phyloP scores from a whole-genome alignment of 2,329 filamentous ascomycete genomes.

The Cladosporium sp. region DNA sequence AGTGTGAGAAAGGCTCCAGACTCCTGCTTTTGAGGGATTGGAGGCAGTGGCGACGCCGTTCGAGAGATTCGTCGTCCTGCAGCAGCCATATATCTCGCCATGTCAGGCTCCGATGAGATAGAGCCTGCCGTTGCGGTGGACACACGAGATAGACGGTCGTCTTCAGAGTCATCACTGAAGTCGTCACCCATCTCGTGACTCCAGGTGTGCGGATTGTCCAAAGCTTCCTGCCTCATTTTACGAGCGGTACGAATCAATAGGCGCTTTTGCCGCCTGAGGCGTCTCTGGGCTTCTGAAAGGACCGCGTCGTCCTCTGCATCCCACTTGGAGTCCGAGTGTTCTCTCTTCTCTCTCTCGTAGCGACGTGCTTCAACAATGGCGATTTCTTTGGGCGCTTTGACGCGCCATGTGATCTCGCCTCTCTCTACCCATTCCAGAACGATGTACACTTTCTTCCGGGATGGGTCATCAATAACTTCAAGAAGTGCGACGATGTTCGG shows the following conservation, averaged over 20 bases:
- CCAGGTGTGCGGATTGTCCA: conserved; percentile 65
- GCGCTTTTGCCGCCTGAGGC: conserved; percentile 53
- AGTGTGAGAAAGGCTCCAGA: conserved; percentile 26
- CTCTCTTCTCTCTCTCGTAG: conserved; percentile 68
- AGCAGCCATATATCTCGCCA: conserved; percentile 14
- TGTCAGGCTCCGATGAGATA: conserved; percentile 17
- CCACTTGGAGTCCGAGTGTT: conserved; percentile 45
- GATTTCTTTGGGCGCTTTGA: conserved; percentile 80
- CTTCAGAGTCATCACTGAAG: conserved; percentile 41
- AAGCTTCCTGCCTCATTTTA: conserved; percentile 32
- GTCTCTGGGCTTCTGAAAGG: conserved; percentile 51
- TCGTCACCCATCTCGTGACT: conserved; percentile 72
- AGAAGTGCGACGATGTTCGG: conserved; percentile 94
- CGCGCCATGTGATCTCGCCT: conserved; percentile 92
- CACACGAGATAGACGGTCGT: conserved; percentile 38
- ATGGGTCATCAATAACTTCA: conserved; percentile 96
- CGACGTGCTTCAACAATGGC: conserved; percentile 79
- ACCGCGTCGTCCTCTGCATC: conserved; percentile 48
- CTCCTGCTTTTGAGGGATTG: conserved; percentile 10
- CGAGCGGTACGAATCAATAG: conserved; percentile 8
- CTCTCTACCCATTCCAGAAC: conserved; percentile 93
- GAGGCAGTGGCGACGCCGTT: conserved; percentile 28
- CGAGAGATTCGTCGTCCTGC: conserved; percentile 28
- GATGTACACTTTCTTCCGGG: conserved; percentile 97
- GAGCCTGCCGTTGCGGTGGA: conserved; percentile 36